Conservation (phyloP, 345 rosid species). For the Noccaea caerulescens region DNA sequence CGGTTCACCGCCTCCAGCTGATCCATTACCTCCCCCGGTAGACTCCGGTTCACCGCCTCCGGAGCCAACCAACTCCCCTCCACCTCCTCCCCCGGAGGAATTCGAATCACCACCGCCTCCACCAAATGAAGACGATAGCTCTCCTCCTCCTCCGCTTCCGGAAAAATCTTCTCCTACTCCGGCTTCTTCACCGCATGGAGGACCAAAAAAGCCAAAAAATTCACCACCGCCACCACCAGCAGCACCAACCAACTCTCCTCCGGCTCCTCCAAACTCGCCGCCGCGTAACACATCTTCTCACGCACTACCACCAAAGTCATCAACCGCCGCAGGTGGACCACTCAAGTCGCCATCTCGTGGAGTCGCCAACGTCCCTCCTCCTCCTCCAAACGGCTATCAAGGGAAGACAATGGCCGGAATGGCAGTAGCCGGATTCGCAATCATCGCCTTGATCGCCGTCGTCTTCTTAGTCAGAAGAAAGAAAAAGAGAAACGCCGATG, state of each 20-base stretch:
- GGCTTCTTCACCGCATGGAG: constrained; percentile 28
- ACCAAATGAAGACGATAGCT: background rate
- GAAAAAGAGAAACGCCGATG: constrained; percentile 49
- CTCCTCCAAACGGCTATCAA: constrained; percentile 13
- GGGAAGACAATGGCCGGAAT: constrained; percentile 46
- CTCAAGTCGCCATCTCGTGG: constrained; percentile 29
- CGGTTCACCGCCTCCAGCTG: constrained; percentile 42
- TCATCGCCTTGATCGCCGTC: constrained; percentile 57
- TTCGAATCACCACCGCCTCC: constrained; percentile 40
- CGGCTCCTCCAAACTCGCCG: constrained; percentile 13
- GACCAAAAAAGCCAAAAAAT: constrained; percentile 4
- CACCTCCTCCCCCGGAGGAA: constrained; percentile 41
- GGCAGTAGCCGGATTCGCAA: constrained; percentile 53
- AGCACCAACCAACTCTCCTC: constrained; percentile 38
- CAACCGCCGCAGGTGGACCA: constrained; percentile 29
- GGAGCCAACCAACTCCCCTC: constrained; percentile 39
- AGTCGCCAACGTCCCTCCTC: constrained; percentile 17
- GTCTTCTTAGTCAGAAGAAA: constrained; percentile 51
- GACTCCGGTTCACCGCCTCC: constrained; percentile 44
- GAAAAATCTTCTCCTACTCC: constrained; percentile 28
- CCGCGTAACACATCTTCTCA: constrained; percentile 25
- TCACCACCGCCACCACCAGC: constrained; percentile 36
- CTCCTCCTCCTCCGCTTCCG: constrained; percentile 27
- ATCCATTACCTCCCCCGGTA: constrained; percentile 3
- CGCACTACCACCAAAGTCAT: constrained; percentile 36